Evolutionary conservation across 768 basidiomycete genomes (phyloP).

Genomic region (Boletus huronensis): DNA sequence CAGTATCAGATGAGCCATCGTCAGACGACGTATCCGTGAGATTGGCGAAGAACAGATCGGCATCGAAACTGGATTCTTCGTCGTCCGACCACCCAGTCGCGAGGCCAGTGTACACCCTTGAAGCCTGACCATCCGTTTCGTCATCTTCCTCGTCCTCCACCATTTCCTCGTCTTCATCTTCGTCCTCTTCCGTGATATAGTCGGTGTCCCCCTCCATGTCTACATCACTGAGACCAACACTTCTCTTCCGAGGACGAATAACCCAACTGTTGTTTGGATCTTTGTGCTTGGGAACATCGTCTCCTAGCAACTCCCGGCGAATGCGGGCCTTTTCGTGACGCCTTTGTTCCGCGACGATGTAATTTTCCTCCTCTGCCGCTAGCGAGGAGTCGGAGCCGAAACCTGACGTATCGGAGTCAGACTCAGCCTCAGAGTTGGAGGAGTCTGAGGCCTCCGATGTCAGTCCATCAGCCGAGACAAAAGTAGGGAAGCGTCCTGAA

Average conservation of each 20-base stretch:
- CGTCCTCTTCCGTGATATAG: constrained; percentile 57
- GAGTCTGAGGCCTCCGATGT: constrained; percentile 50
- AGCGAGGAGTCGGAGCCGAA: constrained; percentile 55
- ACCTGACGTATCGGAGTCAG: constrained; percentile 32
- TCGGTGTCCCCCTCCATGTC: constrained; percentile 64
- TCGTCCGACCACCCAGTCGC: constrained; percentile 78
- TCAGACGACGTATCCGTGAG: constrained; percentile 55
- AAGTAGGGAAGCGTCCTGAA: constrained; percentile 56
- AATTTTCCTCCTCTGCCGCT: constrained; percentile 60
- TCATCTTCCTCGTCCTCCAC: constrained; percentile 44
- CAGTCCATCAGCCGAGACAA: constrained; percentile 60
- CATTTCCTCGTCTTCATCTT: constrained; percentile 42
- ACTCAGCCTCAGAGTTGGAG: constrained; percentile 38
- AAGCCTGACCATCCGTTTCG: constrained; percentile 43
- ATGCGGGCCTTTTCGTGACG: constrained; percentile 51
- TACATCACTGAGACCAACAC: constrained; percentile 59
- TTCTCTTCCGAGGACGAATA: constrained; percentile 64
- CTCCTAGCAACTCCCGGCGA: constrained; percentile 57
- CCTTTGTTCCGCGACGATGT: constrained; percentile 47
- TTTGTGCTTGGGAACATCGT: constrained; percentile 43
- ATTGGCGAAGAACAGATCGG: constrained; percentile 80
- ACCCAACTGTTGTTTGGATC: constrained; percentile 57
- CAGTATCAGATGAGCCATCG: constrained; percentile 37
- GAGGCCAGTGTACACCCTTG: constrained; percentile 54
- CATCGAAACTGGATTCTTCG: constrained; percentile 75